These are phyloP conservation scores for Pleoardoris graminearum DNA, from an alignment of 2,329 filamentous ascomycete species.

Conservation along the genomic window DNA sequence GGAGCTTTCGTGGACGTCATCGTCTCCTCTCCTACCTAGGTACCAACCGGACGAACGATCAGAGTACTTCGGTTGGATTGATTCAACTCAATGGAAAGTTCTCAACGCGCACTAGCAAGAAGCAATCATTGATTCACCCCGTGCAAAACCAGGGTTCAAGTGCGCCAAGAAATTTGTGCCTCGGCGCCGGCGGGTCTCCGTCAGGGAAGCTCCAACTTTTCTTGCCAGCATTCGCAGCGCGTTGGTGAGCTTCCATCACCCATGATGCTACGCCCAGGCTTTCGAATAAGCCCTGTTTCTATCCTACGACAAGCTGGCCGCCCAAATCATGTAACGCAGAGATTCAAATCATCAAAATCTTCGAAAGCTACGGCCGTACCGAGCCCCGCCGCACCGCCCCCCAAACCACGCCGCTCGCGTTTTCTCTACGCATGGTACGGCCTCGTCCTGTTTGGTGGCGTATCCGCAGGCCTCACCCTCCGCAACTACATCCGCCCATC, in stretches of 20 bases:
- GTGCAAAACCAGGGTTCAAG: conserved; percentile 11
- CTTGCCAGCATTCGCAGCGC: conserved; percentile 3
- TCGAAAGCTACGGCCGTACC: conserved; percentile 5
- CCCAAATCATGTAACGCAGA: not conserved
- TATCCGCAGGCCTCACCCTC: conserved; percentile 28
- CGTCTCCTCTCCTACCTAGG: too few species aligned
- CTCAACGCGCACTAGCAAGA: not conserved
- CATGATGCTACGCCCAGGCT: conserved; percentile 27
- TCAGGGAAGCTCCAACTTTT: conserved; percentile 6
- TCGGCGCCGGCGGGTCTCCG: conserved; percentile 21
- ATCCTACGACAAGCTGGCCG: not conserved
- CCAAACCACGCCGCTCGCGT: conserved; percentile 27
- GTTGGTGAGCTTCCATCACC: conserved; percentile 2
- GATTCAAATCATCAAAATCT: conserved; percentile 4
- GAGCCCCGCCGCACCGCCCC: conserved; percentile 6
- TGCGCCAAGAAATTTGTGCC: conserved; percentile 32
- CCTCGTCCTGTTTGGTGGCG: conserved; percentile 29
- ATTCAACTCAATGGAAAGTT: not conserved
- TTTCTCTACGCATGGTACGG: conserved; percentile 40
- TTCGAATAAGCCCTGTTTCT: conserved; percentile 10
- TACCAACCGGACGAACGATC: too few species aligned
- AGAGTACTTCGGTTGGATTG: not conserved
- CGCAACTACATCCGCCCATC: conserved; percentile 33
- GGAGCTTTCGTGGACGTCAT: too few species aligned
- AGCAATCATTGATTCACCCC: too few species aligned